Conservation (phyloP, 1,139 yeast genomes). For the Debaryomyces sp. region DNA sequence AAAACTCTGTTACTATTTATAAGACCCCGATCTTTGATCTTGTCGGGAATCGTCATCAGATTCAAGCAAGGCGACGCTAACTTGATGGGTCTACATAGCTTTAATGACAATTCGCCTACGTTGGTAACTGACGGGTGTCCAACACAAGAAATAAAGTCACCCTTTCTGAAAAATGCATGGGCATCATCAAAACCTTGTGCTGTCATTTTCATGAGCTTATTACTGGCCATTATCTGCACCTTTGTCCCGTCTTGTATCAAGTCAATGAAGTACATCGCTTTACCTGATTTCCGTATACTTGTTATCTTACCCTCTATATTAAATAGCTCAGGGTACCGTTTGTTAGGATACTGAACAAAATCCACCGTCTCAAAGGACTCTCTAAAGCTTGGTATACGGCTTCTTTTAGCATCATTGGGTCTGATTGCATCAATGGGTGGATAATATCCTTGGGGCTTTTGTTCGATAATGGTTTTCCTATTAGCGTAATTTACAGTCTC, state of each 20-base stretch:
- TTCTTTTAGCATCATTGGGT: constrained; percentile 6
- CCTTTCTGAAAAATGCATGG: constrained; percentile 58
- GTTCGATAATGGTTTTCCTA: constrained; percentile 9
- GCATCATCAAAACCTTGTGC: constrained; percentile 46
- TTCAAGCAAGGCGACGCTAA: constrained; percentile 71
- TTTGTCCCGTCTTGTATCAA: constrained; percentile 56
- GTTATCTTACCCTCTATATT: constrained; percentile 58
- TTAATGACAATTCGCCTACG: constrained; percentile 76
- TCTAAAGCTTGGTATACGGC: constrained; percentile 24
- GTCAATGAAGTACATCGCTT: constrained; percentile 69
- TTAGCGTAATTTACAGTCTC: constrained; percentile 10
- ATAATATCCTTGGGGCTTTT: constrained; percentile 16
- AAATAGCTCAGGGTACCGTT: constrained; percentile 15
- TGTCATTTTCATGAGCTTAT: constrained; percentile 44
- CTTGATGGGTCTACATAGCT: constrained; percentile 50
- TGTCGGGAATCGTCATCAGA: constrained; percentile 62
- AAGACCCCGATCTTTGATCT: constrained; percentile 54
- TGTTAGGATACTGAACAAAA: constrained; percentile 19
- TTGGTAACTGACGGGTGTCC: constrained; percentile 79
- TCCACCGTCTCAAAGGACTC: constrained; percentile 19
- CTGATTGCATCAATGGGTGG: constrained; percentile 22
- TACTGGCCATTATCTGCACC: constrained; percentile 65
- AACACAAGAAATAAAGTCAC: constrained; percentile 65
- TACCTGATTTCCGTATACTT: constrained; percentile 63
- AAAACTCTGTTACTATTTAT: constrained; percentile 72